A percentile compares a stretch with the other conserved stretches of the same genome.
Evolutionary conservation across 495 filamentous ascomycete genomes (phyloP).

Genomic region (Neurospora terricola): DNA sequence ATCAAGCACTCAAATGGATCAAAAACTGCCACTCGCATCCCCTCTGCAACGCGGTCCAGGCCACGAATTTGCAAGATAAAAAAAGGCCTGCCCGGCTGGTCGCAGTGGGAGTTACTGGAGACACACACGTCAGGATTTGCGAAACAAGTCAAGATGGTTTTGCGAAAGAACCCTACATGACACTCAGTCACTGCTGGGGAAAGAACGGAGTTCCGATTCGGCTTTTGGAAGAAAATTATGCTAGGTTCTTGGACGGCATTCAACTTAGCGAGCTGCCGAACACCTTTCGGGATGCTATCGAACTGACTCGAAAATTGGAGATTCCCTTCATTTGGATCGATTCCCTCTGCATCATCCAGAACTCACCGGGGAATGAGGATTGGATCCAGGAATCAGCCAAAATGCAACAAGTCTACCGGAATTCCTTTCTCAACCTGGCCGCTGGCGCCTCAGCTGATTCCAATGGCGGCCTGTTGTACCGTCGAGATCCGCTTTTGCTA

Average conservation of each 20-base stretch:
- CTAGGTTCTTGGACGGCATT: not conserved
- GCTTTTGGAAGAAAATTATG: not conserved
- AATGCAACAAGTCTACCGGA: constrained; percentile 13
- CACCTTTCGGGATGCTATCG: constrained; percentile 15
- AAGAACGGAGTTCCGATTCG: not conserved
- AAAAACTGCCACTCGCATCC: not conserved
- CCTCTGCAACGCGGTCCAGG: not conserved
- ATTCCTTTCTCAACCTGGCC: constrained; percentile 9
- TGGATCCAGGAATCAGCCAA: constrained; percentile 7
- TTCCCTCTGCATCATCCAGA: constrained; percentile 33
- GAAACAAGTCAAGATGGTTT: not conserved
- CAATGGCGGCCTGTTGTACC: not conserved
- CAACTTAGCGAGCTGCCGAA: constrained; percentile 3
- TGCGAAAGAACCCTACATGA: not conserved
- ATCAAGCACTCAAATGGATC: not conserved
- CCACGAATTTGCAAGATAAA: not conserved
- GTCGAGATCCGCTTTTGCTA: not conserved
- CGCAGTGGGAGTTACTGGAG: not conserved
- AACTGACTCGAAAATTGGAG: constrained; percentile 8
- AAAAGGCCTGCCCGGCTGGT: not conserved
- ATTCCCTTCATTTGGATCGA: constrained; percentile 29
- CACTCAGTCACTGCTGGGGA: not conserved
- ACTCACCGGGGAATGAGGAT: constrained; percentile 2
- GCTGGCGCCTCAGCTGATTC: not conserved
- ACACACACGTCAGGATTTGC: not conserved